Percentiles rank a stretch among this genome's conserved stretches.
Conservation (phyloP, 768 basidiomycete species). For the Russula sp. region DNA sequence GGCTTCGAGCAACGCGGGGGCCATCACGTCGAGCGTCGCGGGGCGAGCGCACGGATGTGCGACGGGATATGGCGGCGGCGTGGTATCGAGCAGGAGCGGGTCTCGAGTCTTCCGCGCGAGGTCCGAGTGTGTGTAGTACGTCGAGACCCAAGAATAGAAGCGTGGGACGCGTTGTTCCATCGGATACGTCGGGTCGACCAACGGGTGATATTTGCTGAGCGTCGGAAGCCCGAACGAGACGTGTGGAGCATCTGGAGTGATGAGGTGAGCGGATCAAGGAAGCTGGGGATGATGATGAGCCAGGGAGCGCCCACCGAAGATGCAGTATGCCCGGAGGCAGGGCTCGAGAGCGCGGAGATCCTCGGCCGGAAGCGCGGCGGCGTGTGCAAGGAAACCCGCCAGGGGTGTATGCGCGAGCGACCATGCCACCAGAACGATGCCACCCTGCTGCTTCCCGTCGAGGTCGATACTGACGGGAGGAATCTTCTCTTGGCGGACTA, state of each 20-base stretch:
- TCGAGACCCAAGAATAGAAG: constrained; percentile 20
- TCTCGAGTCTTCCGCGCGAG: constrained; percentile 3
- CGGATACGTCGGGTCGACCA: constrained; percentile 11
- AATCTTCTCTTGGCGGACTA: constrained; percentile 10
- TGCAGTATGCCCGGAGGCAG: constrained; percentile 17
- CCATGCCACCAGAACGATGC: constrained; percentile 19
- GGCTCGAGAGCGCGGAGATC: constrained; percentile 3
- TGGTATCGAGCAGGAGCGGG: constrained; percentile 10
- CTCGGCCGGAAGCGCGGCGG: constrained; percentile 14
- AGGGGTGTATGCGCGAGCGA: constrained; percentile 18
- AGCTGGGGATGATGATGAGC: not conserved
- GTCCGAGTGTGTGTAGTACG: constrained; percentile 19
- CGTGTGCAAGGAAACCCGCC: constrained; percentile 15
- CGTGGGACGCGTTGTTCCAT: constrained; percentile 14
- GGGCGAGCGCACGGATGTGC: not conserved
- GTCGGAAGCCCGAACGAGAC: constrained; percentile 14
- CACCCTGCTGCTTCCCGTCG: constrained; percentile 11
- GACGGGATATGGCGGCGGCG: constrained; percentile 9
- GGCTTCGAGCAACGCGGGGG: constrained; percentile 3
- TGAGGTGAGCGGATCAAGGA: not conserved
- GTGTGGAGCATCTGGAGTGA: constrained; percentile 11
- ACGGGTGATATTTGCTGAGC: constrained; percentile 14
- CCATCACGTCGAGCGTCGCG: constrained; percentile 18
- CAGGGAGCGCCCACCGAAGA: constrained; percentile 4
- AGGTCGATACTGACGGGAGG: not conserved